Base-by-base conservation (phyloP, 2,329 filamentous ascomycete species). In the Trichophyton schoenleinii region DNA sequence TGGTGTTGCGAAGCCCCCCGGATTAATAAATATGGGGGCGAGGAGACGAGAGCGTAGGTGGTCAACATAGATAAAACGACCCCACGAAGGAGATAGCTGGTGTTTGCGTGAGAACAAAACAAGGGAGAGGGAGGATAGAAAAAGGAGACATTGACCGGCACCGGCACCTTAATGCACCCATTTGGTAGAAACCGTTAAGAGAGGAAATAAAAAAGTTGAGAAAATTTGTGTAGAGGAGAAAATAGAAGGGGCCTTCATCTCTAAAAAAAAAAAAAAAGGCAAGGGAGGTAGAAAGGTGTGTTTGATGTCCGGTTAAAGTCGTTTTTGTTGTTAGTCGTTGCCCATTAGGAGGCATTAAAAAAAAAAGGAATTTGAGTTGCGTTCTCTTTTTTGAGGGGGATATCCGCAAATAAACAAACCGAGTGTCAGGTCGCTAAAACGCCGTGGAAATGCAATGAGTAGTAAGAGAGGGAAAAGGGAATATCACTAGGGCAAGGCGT, bases 381-480 rank as follows among this genome's bases (percentile, higher is more conserved):
- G 22, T 49, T 49, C 46, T 49, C 46, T 49, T 49, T 49, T 49
- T 49, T 11, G 13, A 11, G 34, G 46, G 46, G 46, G 22, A 25
- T 49, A 49, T 49, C 46, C 46, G 46, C 46, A 49, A 49, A 20
- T 28, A 49, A 49, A 49, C 46, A 55, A 55, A 55, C 49, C 49
- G 49, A 49, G 46, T 49, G 49, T 9, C 49, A 55, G 28, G 49
- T 55, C 57, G 57, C 57, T 41, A 58, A 22, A 58, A 58, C 57
- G 36, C 36, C 36, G 36, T 38, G 36, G n/a, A 58, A 58, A 44
- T 58, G 57, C 57, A 44, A 42, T 38, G n/a, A 57, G 36, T 22
- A 11, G 36, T 36, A 57, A 34, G 34, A 34, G 15, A 57, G 36
- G 34, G n/a, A 36, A 57, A 3, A 3, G 22, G 22, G 3, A 22